Base-by-base conservation (phyloP, 192 early-diverging fungal species). In the Linnemannia elongata region DNA sequence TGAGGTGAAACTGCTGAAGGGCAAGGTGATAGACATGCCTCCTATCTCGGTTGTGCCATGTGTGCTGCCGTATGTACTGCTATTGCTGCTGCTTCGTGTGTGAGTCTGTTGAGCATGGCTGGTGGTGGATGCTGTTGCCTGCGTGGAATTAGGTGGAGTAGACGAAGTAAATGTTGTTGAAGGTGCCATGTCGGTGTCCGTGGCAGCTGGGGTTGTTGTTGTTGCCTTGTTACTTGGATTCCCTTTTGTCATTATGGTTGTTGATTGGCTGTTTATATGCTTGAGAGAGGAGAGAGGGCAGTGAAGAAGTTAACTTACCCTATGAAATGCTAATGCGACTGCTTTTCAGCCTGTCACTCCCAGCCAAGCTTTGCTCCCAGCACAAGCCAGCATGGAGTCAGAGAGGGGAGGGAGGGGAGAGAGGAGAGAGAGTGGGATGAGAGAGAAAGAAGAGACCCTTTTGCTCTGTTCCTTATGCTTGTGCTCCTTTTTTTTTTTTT, bases 1-100 rank as follows among this genome's bases (percentile, higher is more conserved):
- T 42, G 45, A 75, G 2, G 36, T 27, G 35, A 77, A 70, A 44
- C 75, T 72, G n/a, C 80, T 71, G 27, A 57, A 68, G 22, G 80
- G 74, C 6, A 74, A 17, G 22, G 49, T 47, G 33, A 69, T 66
- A 1, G 57, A 63, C 57, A 78, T 78, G 30, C 44, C 45, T n/a
- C 60, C 68, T 22, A 70, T 49, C n/a, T 35, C 42, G n/a, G 68
- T n/a, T 69, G 35, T 22, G 15, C 75, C 45, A 74, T 30, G 72
- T 22, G 45, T 45, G 30, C n/a, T 10, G 18, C 30, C 4, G 8
- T 27, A n/a, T 4, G 60, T 66, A 15, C 12, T 66, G 55, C 24
- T 27, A 12, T 66, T 66, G 60, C 60, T 33, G 49, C 49, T 52
- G 49, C 49, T 52, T 52, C 49, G 17, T 52, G 49, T 52, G 49